Evolutionary conservation across 306 rosid species (phyloP).

Genomic region (Delonix regia): DNA sequence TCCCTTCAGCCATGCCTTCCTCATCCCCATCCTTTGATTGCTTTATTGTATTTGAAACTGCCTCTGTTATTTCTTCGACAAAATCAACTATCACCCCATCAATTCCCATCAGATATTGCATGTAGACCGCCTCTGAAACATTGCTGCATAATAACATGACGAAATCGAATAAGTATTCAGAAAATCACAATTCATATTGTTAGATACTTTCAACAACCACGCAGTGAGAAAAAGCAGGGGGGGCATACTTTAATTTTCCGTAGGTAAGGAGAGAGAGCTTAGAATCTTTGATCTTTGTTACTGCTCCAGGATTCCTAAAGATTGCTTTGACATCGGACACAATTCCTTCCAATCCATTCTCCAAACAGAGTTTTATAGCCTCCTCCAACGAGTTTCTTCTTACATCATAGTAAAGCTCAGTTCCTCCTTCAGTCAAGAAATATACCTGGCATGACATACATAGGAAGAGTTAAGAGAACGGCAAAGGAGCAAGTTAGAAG

Average conservation of each 20-base stretch:
- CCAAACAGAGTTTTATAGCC: conserved; percentile 79
- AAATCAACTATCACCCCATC: conserved; percentile 92
- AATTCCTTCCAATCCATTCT: conserved; percentile 85
- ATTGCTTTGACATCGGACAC: conserved; percentile 83
- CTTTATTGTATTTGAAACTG: conserved; percentile 61
- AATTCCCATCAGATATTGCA: conserved; percentile 91
- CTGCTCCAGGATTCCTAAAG: conserved; percentile 72
- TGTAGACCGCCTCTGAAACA: conserved; percentile 83
- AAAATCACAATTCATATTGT: too few species aligned
- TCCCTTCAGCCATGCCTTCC: conserved; percentile 49
- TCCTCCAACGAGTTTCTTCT: conserved; percentile 93
- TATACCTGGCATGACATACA: conserved; percentile 56
- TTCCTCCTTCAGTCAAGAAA: conserved; percentile 93
- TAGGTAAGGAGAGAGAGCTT: conserved; percentile 81
- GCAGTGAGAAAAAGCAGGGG: too few species aligned
- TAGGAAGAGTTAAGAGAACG: neutral
- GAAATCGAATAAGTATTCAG: neutral
- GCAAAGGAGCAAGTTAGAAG: neutral
- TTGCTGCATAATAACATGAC: conserved; percentile 56
- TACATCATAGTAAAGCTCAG: conserved; percentile 65
- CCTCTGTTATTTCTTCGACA: conserved; percentile 76
- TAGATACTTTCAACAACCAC: neutral
- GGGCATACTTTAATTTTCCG: conserved; percentile 78
- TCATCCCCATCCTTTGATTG: conserved; percentile 37
- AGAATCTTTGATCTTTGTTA: conserved; percentile 70